Conservation (phyloP, 169 alveolate species). For the Eimeria falciformis region DNA sequence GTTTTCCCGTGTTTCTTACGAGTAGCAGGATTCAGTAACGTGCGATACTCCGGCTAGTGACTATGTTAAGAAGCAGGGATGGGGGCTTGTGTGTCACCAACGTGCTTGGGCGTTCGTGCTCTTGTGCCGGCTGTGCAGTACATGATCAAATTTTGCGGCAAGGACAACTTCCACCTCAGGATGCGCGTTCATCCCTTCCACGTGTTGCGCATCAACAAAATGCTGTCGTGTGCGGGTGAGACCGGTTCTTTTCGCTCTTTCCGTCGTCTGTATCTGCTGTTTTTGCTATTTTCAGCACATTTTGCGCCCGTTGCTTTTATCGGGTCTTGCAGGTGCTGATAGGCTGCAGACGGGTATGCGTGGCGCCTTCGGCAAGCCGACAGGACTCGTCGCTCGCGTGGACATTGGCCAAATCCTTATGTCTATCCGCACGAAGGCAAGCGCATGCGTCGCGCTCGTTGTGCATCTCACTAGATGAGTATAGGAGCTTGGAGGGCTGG, state of each 20-base stretch:
- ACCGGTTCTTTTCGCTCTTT: background rate
- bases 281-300: background rate
- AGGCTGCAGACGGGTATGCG: conserved; percentile 95
- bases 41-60: too few relatives aligned
- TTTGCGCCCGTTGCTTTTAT: background rate
- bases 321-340: conserved; percentile 72
- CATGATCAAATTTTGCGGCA: conserved; percentile 97
- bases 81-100: too few relatives aligned
- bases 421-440: conserved; percentile 94
- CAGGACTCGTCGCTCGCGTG: conserved; percentile 98
- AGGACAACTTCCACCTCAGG: conserved; percentile 98
- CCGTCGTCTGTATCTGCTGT: background rate
- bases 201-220: conserved; percentile 99
- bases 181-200: conserved; percentile 99
- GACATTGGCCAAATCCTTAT: conserved; percentile 96
- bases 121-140: conserved; percentile 81
- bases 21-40: too few relatives aligned
- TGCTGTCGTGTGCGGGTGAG: conserved; percentile 99
- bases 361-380: conserved; percentile 99
- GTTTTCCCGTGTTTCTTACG: too few relatives aligned
- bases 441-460: conserved; percentile 14
- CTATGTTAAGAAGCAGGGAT: too few relatives aligned
- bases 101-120: too few relatives aligned
- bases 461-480: background rate
- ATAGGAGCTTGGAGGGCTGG: too few relatives aligned